These are phyloP conservation scores for Eremochloa ophiuroides DNA, from an alignment of 176 grass and related monocot genomes.

Conservation along the genomic window DNA sequence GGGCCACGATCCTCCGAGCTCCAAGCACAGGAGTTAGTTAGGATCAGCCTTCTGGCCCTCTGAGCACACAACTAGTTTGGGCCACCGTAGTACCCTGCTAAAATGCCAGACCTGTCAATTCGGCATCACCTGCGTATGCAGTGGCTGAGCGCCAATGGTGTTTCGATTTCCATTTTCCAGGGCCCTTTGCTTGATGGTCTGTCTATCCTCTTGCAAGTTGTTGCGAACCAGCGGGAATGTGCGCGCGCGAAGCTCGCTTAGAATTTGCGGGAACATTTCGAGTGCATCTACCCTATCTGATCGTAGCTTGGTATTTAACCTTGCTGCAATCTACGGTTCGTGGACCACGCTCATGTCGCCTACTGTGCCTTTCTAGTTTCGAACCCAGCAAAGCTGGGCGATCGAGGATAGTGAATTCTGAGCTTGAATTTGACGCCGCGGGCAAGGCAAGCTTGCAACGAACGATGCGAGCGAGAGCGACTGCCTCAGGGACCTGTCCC, in stretches of 20 bases:
- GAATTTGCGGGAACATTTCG: neutral
- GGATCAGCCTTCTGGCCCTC: neutral
- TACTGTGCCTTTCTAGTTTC: neutral
- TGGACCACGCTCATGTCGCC: neutral
- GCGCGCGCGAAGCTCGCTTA: neutral
- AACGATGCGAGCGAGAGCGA: conserved; percentile 14
- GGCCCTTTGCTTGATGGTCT: neutral
- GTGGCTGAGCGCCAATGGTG: neutral
- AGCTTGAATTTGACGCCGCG: conserved; percentile 12
- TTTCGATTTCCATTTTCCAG: neutral
- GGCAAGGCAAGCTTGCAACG: neutral
- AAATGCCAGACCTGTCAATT: neutral
- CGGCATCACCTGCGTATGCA: too few species aligned
- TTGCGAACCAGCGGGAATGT: neutral
- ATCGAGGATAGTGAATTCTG: too few species aligned
- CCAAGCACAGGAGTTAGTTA: neutral
- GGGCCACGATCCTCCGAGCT: neutral
- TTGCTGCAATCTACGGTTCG: neutral
- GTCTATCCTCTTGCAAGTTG: neutral
- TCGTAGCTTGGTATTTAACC: neutral
- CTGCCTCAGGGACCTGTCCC: neutral
- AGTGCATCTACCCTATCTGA: neutral
- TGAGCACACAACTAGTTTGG: neutral
- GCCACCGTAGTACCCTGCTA: neutral
- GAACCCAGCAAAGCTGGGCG: neutral